Evolutionary conservation across 2,329 filamentous ascomycete genomes (phyloP).

Genomic region (Teratosphaeria zuluensis): DNA sequence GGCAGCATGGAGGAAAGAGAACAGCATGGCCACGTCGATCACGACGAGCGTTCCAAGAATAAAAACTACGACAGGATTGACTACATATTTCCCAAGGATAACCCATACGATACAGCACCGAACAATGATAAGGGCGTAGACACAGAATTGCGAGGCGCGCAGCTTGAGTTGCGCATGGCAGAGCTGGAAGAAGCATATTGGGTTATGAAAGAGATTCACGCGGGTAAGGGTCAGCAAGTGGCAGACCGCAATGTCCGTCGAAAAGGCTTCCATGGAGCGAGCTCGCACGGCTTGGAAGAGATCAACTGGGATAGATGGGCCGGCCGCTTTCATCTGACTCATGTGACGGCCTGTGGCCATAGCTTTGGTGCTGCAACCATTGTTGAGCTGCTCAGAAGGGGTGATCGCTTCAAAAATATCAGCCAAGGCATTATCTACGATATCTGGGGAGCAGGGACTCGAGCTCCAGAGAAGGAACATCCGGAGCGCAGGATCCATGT

Average conservation of each 20-base stretch:
- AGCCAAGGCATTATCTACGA: constrained; percentile 58
- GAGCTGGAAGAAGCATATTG: constrained; percentile 56
- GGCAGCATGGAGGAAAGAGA: constrained; percentile 26
- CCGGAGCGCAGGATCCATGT: constrained; percentile 39
- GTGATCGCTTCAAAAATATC: constrained; percentile 46
- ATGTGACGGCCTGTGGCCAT: constrained; percentile 55
- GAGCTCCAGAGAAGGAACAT: constrained; percentile 31
- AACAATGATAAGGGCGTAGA: constrained; percentile 53
- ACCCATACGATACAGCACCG: constrained; percentile 38
- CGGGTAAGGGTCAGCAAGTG: constrained; percentile 44
- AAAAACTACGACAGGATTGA: constrained; percentile 30
- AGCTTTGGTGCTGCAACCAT: constrained; percentile 58
- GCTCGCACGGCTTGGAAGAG: constrained; percentile 48
- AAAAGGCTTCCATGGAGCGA: constrained; percentile 50
- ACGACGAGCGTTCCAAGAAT: constrained; percentile 12
- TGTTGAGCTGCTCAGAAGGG: constrained; percentile 49
- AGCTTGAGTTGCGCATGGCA: constrained; percentile 53
- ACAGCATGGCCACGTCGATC: constrained; percentile 16
- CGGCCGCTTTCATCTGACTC: constrained; percentile 44
- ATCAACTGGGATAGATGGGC: constrained; percentile 50
- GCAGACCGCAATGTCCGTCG: constrained; percentile 45
- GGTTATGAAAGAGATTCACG: constrained; percentile 46
- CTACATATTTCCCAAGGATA: constrained; percentile 53
- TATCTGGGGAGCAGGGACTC: constrained; percentile 48
- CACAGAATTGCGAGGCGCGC: constrained; percentile 47